Percentiles rank a stretch among this genome's conserved stretches.
Conservation (phyloP, 169 alveolate species). For the Plasmodium sp. region DNA sequence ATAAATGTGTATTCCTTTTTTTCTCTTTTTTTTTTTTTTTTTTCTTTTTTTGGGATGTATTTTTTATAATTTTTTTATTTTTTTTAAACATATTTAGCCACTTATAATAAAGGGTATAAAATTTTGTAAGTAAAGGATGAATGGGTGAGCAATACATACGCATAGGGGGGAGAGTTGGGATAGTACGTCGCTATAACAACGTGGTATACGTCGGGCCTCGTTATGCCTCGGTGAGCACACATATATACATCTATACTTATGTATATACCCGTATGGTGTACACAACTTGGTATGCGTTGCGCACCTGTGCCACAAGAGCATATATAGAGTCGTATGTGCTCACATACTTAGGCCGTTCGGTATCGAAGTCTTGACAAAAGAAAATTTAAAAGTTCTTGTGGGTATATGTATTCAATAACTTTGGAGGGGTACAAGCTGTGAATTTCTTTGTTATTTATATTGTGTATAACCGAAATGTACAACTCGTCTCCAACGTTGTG, state of each 20-base stretch:
- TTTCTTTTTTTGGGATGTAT: neutral
- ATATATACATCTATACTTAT: neutral
- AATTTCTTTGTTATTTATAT: constrained; percentile 56
- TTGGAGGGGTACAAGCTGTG: constrained; percentile 72
- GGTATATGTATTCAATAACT: constrained; percentile 72
- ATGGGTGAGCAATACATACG: neutral
- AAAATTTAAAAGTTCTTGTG: constrained; percentile 70
- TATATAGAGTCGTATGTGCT: neutral
- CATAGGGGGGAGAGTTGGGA: neutral
- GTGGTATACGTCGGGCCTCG: neutral
- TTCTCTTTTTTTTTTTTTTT: neutral
- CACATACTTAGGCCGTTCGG: constrained; percentile 36
- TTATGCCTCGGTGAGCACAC: neutral
- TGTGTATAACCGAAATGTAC: constrained; percentile 72
- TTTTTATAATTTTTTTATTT: neutral
- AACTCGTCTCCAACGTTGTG: constrained; percentile 71
- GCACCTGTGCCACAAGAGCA: neutral
- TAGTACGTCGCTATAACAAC: neutral
- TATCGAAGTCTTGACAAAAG: constrained; percentile 67
- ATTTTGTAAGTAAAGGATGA: neutral
- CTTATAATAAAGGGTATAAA: neutral
- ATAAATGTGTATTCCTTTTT: neutral
- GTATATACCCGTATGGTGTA: neutral
- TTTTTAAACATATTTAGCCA: neutral
- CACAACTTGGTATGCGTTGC: neutral